Percentiles rank a stretch among this genome's conserved stretches.
These are phyloP conservation scores for Penicillium goetzii DNA, from an alignment of 495 filamentous ascomycete species.

Conservation along the genomic window DNA sequence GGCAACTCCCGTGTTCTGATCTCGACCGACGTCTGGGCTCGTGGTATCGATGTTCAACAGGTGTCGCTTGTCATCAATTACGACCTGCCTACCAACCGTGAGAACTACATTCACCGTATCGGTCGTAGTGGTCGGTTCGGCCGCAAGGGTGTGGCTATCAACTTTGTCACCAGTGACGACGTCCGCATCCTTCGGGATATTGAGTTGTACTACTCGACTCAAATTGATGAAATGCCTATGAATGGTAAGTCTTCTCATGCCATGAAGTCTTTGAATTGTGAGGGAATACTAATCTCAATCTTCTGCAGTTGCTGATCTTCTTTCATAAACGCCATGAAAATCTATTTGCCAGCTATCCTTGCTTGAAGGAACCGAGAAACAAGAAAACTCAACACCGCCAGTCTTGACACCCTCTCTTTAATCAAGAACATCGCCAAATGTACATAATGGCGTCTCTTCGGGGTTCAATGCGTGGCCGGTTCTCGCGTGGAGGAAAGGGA, in stretches of 20 bases:
- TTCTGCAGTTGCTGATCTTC: conserved; percentile 48
- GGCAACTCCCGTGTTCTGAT: conserved; percentile 97
- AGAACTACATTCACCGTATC: conserved; percentile 99
- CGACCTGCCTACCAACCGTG: conserved; percentile 96
- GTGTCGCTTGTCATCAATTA: conserved; percentile 99
- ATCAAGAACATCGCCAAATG: background rate
- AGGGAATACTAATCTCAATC: conserved; percentile 15
- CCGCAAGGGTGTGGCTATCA: conserved; percentile 98
- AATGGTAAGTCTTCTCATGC: conserved; percentile 58
- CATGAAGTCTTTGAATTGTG: no score
- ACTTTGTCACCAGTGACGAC: conserved; percentile 97
- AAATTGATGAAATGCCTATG: conserved; percentile 99
- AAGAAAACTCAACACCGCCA: background rate
- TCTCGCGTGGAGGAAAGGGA: conserved; percentile 47
- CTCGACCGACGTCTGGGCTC: conserved; percentile 94
- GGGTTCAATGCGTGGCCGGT: conserved; percentile 19
- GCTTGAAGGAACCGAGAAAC: conserved; percentile 14
- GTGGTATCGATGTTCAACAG: conserved; percentile 99
- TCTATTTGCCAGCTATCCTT: conserved; percentile 9
- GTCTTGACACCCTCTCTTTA: background rate
- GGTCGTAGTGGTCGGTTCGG: conserved; percentile 95
- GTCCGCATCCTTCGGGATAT: conserved; percentile 98
- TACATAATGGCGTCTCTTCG: background rate
- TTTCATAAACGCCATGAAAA: conserved; percentile 38
- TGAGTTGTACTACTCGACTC: conserved; percentile 94